phyloP scores from a whole-genome alignment of 306 rosid species.

The Ceratonia siliqua region DNA sequence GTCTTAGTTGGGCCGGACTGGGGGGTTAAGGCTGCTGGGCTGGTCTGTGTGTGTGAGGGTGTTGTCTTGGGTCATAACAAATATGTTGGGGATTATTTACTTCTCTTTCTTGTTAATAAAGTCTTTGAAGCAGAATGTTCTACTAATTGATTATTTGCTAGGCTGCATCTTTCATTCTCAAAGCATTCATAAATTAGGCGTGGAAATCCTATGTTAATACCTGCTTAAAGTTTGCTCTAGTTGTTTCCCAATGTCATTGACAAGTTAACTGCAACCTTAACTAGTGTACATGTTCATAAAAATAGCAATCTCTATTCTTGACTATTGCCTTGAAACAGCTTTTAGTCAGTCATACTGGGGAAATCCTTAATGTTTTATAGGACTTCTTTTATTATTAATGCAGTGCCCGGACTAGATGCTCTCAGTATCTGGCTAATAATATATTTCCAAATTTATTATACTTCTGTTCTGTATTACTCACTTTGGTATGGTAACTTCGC shows the following conservation, averaged over 20 bases:
- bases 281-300: slow-evolving; percentile 4
- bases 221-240: neutral
- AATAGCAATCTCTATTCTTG: neutral
- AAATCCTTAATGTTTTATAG: neutral
- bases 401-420: neutral
- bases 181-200: neutral
- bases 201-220: neutral
- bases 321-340: slow-evolving; percentile 19
- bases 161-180: neutral
- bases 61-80: too few relatives aligned
- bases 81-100: neutral
- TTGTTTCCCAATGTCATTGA: neutral
- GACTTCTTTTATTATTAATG: slow-evolving; percentile 12
- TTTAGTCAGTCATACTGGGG: neutral
- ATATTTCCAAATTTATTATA: neutral
- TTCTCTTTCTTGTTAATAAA: neutral
- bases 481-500: neutral
- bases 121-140: neutral
- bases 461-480: neutral
- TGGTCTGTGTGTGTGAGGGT: too few relatives aligned
- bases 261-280: slow-evolving; percentile 13
- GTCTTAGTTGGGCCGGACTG: too few relatives aligned
- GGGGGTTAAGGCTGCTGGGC: too few relatives aligned
- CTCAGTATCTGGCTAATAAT: neutral
- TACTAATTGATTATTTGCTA: neutral